Evolutionary conservation across 2,329 filamentous ascomycete species (phyloP).

Genomic region (Fusarium marasasianum): DNA sequence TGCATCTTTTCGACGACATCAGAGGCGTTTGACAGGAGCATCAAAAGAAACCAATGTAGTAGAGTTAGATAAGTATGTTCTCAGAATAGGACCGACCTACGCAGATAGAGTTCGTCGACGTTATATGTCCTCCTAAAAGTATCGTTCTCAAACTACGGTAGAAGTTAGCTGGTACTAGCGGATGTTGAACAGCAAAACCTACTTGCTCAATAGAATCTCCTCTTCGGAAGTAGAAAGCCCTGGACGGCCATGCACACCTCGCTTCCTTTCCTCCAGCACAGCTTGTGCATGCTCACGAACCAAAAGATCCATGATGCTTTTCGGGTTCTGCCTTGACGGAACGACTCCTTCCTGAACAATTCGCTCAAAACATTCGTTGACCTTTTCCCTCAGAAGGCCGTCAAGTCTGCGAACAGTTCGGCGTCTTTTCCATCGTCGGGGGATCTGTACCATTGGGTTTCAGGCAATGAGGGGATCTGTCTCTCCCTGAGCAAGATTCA

Average conservation of each 20-base stretch:
- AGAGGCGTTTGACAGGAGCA: conserved; percentile 12
- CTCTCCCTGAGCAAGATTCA: not conserved
- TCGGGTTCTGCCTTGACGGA: conserved; percentile 9
- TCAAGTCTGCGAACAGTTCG: not conserved
- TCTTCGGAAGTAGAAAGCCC: not conserved
- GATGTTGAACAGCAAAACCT: not conserved
- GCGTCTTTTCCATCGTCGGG: conserved; percentile 6
- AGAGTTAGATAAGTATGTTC: not conserved
- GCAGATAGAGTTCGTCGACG: conserved; percentile 8
- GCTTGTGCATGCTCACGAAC: conserved; percentile 3
- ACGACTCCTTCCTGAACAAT: not conserved
- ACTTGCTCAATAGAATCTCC: not conserved
- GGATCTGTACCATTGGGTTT: conserved; percentile 5
- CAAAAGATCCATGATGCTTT: conserved; percentile 23
- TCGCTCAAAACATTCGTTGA: not conserved
- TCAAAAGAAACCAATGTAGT: not conserved
- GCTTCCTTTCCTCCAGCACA: not conserved
- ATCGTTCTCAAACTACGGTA: conserved; percentile 2
- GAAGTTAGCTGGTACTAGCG: not conserved
- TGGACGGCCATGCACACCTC: rapidly evolving
- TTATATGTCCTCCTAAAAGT: conserved; percentile 20
- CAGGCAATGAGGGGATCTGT: not conserved
- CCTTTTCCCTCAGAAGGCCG: not conserved
- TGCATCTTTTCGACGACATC: not conserved
- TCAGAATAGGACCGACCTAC: not conserved